Base-by-base conservation (phyloP, 164 flowering plant genomes). In the Buxus sempervirens region DNA sequence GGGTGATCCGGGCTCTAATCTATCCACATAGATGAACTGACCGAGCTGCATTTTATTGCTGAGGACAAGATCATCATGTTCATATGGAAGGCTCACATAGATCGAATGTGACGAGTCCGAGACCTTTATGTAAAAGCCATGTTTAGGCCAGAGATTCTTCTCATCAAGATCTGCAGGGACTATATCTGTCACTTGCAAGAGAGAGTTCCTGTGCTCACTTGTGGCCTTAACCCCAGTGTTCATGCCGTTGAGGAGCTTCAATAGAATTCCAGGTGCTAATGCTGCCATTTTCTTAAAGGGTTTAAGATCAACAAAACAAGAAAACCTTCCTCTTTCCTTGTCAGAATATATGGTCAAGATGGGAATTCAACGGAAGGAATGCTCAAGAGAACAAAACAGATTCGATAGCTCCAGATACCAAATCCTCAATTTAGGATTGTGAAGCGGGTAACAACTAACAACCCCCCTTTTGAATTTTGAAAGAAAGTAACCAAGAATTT, bases 81-180 rank as follows among this genome's bases (percentile, higher is more conserved):
- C 83, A 0, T 76, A 73, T 0, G 87, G 85, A 22, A 84, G 82
- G 56, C 73, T 74, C 42, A 70, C 83, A 16, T 84, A 84, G 24
- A 80, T 75, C 0, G 87, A 80, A 65, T 84, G 85, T 0, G 87
- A 82, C 8, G 85, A 84, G 70, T 84, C 87, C 0, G 87, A 84
- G 0, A 84, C 72, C 63, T 82, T 84, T 51, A 84, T 78, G 74
- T 57, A 78, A 63, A 84, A 84, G 0, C 87, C 87, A 0, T 82
- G 83, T 22, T 66, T 80, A 0, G 87, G 87, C 75, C 76, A 77
- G 6, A 88, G 82, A 61, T 70, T 80, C 61, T 84, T 88, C 83
- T 88, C 89, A 64, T 88, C 93, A 21, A 88, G 89, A 62, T 85
- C 90, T 0, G 84, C 89, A 0, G 93, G 93, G 65, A 88, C 86